A percentile compares a stretch with the other conserved stretches of the same genome.
Evolutionary conservation across 805 yeast species (phyloP).

Genomic region (Lipomyces oligophaga): DNA sequence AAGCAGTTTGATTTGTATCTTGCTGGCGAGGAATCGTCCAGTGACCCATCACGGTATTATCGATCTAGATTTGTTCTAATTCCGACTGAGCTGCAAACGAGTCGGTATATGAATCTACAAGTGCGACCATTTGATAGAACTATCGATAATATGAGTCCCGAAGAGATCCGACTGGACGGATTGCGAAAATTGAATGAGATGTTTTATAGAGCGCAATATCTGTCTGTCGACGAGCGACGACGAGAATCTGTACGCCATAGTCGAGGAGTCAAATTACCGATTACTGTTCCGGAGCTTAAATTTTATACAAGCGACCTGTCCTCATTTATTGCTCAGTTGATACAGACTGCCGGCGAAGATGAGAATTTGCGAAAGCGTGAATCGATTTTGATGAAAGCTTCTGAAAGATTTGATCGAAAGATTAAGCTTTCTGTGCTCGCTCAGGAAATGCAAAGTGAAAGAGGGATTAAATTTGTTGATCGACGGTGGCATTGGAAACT

Average conservation of each 20-base stretch:
- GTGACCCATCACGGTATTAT: constrained; percentile 55
- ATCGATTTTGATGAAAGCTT: constrained; percentile 37
- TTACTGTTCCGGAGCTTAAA: constrained; percentile 64
- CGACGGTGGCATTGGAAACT: constrained; percentile 87
- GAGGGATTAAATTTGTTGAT: constrained; percentile 66
- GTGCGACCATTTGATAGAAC: constrained; percentile 10
- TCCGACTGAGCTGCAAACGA: constrained; percentile 67
- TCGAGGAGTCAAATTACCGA: constrained; percentile 38
- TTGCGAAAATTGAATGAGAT: constrained; percentile 58
- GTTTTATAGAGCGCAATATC: constrained; percentile 56
- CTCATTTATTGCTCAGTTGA: constrained; percentile 55
- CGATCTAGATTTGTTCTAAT: constrained; percentile 79
- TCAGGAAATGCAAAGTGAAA: constrained; percentile 54
- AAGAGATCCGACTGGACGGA: constrained; percentile 92
- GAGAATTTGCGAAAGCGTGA: constrained; percentile 38
- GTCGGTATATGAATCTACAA: constrained; percentile 37
- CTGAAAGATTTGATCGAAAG: constrained; percentile 45
- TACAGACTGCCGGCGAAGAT: constrained; percentile 40
- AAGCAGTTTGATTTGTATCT: constrained; percentile 81
- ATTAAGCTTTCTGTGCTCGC: constrained; percentile 55
- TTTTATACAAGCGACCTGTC: constrained; percentile 86
- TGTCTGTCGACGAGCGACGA: constrained; percentile 41
- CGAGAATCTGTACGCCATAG: no score
- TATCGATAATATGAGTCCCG: constrained; percentile 63
- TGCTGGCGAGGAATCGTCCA: constrained; percentile 85